Base-by-base conservation (phyloP, 108 stramenopile species). In the Fistulifera pelliculosa region DNA sequence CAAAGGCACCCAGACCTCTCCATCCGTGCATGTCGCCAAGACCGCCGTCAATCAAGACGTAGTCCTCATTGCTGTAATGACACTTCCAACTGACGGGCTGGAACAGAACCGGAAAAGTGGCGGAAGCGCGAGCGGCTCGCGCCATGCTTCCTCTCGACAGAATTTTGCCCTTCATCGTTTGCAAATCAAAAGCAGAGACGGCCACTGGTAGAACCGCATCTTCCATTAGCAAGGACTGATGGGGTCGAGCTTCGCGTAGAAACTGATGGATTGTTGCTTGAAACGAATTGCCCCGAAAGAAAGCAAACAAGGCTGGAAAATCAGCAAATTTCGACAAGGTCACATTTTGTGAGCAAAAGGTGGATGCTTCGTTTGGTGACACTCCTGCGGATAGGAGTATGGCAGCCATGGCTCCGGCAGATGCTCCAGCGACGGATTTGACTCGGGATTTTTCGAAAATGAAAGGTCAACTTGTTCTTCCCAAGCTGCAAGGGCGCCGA, bases 381-480 rank as follows among this genome's bases (percentile, higher is more conserved):
- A 80, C 64, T 8, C 81, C 87, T 0, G 81, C 69, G 1, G 81
- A 75, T 40, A 89, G 66, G 49, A 85, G 60, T 7, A 85, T 69
- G 15, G 87, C 87, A 14, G 83, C 83, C 87, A 89, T 89, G 27
- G 87, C 87, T 17, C 87, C 87, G 2, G 87, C 83, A 4, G 79
- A 81, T 25, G 83, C 87, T 11, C 87, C 87, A 1, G 87, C 63
- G 0, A 83, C 79, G 10, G 76, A 77, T 47, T 61, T 38, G 0
- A 72, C 52, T 1, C 61, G 51, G 6, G 27, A n/a, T 10, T 23
- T 27, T n/a, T 27, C 24, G 5, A 51, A 27, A 26, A 45, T 17
- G 6, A 3, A 3, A 6, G 19, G 21, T 16, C 47, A 1, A 60
- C 38, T n/a, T 19, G 18, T 10, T 60, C 58, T 14, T 49, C 47